These are phyloP conservation scores for Penicillium sp. DNA, from an alignment of 2,329 filamentous ascomycete species.

Conservation along the genomic window DNA sequence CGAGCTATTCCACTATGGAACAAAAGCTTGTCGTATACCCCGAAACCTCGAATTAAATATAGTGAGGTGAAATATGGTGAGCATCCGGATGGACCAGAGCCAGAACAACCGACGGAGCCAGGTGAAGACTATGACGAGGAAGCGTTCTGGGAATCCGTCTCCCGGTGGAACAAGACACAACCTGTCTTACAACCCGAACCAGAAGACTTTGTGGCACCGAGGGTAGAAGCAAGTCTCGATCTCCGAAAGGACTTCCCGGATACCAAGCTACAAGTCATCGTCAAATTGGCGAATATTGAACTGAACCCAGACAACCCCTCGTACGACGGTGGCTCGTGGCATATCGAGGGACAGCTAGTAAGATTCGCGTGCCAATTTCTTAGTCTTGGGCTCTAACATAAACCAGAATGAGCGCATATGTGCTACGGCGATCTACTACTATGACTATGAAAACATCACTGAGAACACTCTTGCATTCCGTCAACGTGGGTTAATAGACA, in stretches of 20 bases:
- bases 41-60: slow-evolving; percentile 14
- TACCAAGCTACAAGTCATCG: slow-evolving; percentile 34
- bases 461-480: slow-evolving; percentile 55
- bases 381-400: slow-evolving; percentile 49
- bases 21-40: slow-evolving; percentile 17
- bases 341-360: slow-evolving; percentile 22
- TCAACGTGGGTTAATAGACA: slow-evolving; percentile 31
- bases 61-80: slow-evolving; percentile 7
- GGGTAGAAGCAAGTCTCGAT: slow-evolving; percentile 1
- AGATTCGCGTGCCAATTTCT: neutral
- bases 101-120: neutral
- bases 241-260: slow-evolving; percentile 32
- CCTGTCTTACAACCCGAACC: neutral
- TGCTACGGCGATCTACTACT: slow-evolving; percentile 66
- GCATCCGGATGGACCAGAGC: slow-evolving; percentile 4
- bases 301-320: slow-evolving; percentile 16
- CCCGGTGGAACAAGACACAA: neutral
- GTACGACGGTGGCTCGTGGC: slow-evolving; percentile 19
- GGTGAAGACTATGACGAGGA: neutral
- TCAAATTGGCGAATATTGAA: slow-evolving; percentile 22
- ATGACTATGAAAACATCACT: slow-evolving; percentile 63
- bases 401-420: slow-evolving; percentile 63
- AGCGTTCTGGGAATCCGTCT: neutral
- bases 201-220: neutral
- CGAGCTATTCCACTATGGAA: slow-evolving; percentile 52